Percentiles rank a stretch among this genome's conserved stretches.
These are phyloP conservation scores for Tricladium varicosporioides DNA, from an alignment of 2,329 filamentous ascomycete species.

Conservation along the genomic window DNA sequence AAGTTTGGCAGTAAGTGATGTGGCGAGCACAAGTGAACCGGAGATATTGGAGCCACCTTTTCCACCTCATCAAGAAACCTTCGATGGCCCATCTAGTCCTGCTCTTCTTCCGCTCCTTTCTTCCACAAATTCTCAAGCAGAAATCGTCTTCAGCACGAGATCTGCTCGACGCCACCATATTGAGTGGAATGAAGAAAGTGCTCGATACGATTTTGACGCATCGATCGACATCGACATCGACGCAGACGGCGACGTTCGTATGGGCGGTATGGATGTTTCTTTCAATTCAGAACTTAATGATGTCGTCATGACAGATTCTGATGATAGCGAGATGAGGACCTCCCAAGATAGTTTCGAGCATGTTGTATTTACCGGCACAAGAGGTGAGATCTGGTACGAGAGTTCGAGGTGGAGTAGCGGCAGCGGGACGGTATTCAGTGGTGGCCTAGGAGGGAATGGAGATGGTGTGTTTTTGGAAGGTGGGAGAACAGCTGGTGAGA, in stretches of 20 bases:
- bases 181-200: constrained; percentile 6
- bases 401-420: too few species aligned
- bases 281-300: too few species aligned
- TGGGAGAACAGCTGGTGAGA: not conserved
- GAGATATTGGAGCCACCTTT: constrained; percentile 1
- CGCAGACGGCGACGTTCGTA: constrained; percentile 23
- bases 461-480: too few species aligned
- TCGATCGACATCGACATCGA: not conserved
- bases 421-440: too few species aligned
- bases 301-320: not conserved
- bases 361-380: constrained; percentile 3
- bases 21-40: not conserved
- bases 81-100: constrained; percentile 22
- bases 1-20: constrained; percentile 25
- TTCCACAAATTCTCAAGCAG: not conserved
- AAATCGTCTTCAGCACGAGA: not conserved
- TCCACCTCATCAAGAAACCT: constrained; percentile 15
- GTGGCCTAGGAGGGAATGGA: too few species aligned
- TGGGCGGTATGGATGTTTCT: constrained; percentile 12
- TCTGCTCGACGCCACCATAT: not conserved
- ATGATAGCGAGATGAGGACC: not conserved
- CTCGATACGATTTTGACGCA: constrained; percentile 14
- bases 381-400: constrained; percentile 3
- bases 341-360: constrained; percentile 9
- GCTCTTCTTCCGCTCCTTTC: not conserved